Evolutionary conservation across 1,284 basidiomycete species (phyloP).

Genomic region (Tremellales sp.): DNA sequence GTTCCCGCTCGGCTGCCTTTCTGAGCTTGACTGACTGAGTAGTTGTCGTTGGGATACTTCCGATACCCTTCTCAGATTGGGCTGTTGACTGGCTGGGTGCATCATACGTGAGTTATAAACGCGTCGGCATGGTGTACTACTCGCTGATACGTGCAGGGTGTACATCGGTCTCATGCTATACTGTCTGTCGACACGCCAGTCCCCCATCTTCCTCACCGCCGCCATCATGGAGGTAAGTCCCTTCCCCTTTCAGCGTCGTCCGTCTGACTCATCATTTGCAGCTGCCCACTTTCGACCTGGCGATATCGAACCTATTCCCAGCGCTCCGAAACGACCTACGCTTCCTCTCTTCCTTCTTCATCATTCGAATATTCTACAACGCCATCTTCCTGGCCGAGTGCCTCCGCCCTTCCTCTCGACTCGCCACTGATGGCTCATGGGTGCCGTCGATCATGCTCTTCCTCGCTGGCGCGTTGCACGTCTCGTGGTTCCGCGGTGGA

Average conservation of each 20-base stretch:
- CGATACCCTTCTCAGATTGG: constrained; percentile 50
- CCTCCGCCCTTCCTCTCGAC: constrained; percentile 42
- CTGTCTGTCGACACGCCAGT: constrained; percentile 48
- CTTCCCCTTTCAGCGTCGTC: background rate
- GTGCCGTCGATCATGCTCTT: constrained; percentile 51
- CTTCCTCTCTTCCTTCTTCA: constrained; percentile 57
- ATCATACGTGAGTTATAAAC: constrained; percentile 49
- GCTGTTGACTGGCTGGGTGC: constrained; percentile 59
- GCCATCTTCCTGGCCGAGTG: constrained; percentile 49
- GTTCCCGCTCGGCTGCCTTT: too few relatives aligned
- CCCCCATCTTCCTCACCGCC: constrained; percentile 54
- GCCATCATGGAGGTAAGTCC: constrained; percentile 54
- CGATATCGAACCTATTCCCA: constrained; percentile 53
- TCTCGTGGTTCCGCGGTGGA: constrained; percentile 57
- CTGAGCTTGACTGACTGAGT: constrained; percentile 2
- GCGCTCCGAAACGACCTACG: constrained; percentile 53
- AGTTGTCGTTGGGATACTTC: constrained; percentile 38
- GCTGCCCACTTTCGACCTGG: constrained; percentile 60
- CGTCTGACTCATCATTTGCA: constrained; percentile 5
- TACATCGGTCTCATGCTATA: constrained; percentile 56
- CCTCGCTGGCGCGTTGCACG: constrained; percentile 55
- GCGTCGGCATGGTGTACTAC: background rate
- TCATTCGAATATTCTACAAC: constrained; percentile 57
- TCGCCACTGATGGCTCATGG: constrained; percentile 39
- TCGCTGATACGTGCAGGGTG: constrained; percentile 19